Evolutionary conservation across 257 asterid genomes (phyloP).

Genomic region (Apocynum venetum): DNA sequence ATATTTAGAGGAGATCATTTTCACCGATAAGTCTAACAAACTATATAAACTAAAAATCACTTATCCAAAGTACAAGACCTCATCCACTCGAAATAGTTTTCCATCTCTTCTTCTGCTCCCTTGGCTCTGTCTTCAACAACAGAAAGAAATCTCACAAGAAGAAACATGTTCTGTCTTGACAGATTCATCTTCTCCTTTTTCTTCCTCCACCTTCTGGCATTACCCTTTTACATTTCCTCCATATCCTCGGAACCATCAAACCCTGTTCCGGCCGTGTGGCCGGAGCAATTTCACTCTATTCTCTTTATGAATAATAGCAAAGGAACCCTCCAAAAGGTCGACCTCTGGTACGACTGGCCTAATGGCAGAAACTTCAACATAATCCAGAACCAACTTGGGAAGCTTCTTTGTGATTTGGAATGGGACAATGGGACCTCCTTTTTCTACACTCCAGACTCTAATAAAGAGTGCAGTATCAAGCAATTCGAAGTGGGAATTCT

Average conservation of each 20-base stretch:
- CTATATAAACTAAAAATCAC: too few species aligned
- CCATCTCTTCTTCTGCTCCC: background rate
- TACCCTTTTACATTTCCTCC: slow-evolving; percentile 1
- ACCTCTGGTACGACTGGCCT: slow-evolving; percentile 73
- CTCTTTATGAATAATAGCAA: slow-evolving; percentile 41
- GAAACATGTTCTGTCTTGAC: slow-evolving; percentile 1
- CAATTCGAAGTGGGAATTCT: slow-evolving; percentile 60
- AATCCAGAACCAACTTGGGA: slow-evolving; percentile 57
- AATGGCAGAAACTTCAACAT: slow-evolving; percentile 70
- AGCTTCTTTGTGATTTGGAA: slow-evolving; percentile 51
- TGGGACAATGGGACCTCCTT: slow-evolving; percentile 74
- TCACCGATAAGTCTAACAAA: too few species aligned
- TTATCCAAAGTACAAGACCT: background rate
- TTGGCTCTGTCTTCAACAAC: background rate
- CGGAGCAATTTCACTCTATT: slow-evolving; percentile 70
- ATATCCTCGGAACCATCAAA: slow-evolving; percentile 21
- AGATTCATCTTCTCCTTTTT: slow-evolving; percentile 4
- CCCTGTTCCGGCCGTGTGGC: slow-evolving; percentile 68
- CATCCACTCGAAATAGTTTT: background rate
- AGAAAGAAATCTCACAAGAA: background rate
- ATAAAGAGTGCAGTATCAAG: slow-evolving; percentile 35
- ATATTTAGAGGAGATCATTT: too few species aligned
- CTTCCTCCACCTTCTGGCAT: slow-evolving; percentile 14
- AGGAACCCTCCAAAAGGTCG: slow-evolving; percentile 42
- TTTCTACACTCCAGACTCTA: slow-evolving; percentile 48